Evolutionary conservation across 495 filamentous ascomycete genomes (phyloP).

Genomic region (Hypoxylon crocopeplum): DNA sequence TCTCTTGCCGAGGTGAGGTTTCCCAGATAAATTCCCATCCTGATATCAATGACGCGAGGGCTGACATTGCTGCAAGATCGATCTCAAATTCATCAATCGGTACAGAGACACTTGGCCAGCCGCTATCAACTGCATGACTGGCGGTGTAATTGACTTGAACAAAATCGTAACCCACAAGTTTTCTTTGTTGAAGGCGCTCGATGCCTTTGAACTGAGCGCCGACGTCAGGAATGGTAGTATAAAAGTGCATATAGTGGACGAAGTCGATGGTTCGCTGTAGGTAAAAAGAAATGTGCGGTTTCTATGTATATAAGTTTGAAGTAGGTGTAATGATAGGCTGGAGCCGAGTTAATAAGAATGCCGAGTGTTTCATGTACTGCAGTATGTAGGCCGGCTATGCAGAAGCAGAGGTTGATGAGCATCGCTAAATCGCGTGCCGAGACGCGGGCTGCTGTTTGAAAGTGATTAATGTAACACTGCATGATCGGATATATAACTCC

Average conservation of each 20-base stretch:
- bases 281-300: not conserved
- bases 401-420: slow-evolving; percentile 17
- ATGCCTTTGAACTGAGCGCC: slow-evolving; percentile 60
- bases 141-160: slow-evolving; percentile 62
- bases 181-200: slow-evolving; percentile 61
- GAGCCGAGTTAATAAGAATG: slow-evolving; percentile 7
- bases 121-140: slow-evolving; percentile 55
- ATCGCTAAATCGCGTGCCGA: not conserved
- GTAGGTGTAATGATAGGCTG: slow-evolving; percentile 10
- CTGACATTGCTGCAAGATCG: slow-evolving; percentile 53
- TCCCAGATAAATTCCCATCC: slow-evolving; percentile 1
- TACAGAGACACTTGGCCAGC: slow-evolving; percentile 69
- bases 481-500: slow-evolving; percentile 19
- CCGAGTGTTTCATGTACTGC: slow-evolving; percentile 1
- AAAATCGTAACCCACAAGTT: slow-evolving; percentile 58
- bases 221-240: slow-evolving; percentile 59
- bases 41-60: not conserved
- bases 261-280: slow-evolving; percentile 44
- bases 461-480: slow-evolving; percentile 3
- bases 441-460: slow-evolving; percentile 4
- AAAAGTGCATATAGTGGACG: slow-evolving; percentile 67
- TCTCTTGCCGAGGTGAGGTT: slow-evolving; percentile 59
- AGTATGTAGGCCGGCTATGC: slow-evolving; percentile 9
- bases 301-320: slow-evolving; percentile 24
- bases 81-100: slow-evolving; percentile 69